A percentile compares a stretch with the other conserved stretches of the same genome.
Evolutionary conservation across 2,329 filamentous ascomycete species (phyloP).

Genomic region (Periglandula ipomoeae): DNA sequence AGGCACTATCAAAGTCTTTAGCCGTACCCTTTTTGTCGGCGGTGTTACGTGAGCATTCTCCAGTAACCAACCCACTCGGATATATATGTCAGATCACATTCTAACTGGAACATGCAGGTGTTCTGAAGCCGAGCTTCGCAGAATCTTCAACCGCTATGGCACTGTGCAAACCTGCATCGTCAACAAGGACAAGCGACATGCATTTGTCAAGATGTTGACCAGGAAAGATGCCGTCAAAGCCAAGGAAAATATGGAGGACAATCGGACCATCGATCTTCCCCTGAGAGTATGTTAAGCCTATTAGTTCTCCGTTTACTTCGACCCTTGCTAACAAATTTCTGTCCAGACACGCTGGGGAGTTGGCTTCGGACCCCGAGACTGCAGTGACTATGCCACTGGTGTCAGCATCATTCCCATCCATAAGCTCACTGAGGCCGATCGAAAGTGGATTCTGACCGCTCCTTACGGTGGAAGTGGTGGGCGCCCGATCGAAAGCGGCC

Average conservation of each 20-base stretch:
- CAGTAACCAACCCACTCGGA: too few relatives aligned
- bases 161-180: constrained; percentile 95
- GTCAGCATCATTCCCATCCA: constrained; percentile 89
- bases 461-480: constrained; percentile 91
- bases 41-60: constrained; percentile 69
- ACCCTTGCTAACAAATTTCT: constrained; percentile 9
- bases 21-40: constrained; percentile 91
- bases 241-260: constrained; percentile 79
- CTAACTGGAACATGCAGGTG: constrained; percentile 35
- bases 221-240: constrained; percentile 76
- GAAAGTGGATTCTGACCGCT: constrained; percentile 93
- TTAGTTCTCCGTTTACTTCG: background rate
- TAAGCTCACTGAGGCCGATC: constrained; percentile 88
- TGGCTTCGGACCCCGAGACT: constrained; percentile 92
- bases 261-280: constrained; percentile 61
- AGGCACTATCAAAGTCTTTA: constrained; percentile 83
- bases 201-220: constrained; percentile 97
- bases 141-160: constrained; percentile 73
- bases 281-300: constrained; percentile 51
- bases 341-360: constrained; percentile 88
- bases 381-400: constrained; percentile 88
- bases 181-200: constrained; percentile 95
- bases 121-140: constrained; percentile 72
- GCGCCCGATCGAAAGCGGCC: constrained; percentile 64
- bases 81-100: too few relatives aligned